Conservation (phyloP, 805 yeast species). For the Novakomyces olei region DNA sequence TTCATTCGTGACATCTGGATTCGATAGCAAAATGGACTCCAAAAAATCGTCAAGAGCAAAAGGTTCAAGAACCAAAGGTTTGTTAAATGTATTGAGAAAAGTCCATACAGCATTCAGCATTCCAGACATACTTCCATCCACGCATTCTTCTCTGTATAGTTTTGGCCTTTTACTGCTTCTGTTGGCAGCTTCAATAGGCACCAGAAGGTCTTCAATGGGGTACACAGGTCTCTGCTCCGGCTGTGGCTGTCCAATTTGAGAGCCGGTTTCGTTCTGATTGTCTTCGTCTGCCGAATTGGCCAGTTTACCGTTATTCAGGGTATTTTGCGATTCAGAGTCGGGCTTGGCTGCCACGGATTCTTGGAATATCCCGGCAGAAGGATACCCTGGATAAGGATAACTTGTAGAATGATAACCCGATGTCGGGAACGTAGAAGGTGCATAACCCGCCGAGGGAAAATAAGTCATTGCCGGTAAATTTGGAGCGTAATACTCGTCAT, state of each 20-base stretch:
- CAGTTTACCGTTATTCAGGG: conserved; percentile 3
- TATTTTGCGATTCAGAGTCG: conserved; percentile 5
- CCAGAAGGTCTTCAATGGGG: conserved; percentile 12
- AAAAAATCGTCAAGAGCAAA: conserved; percentile 63
- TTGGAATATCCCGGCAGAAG: conserved; percentile 4
- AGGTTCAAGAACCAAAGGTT: conserved; percentile 41
- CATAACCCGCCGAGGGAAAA: no score
- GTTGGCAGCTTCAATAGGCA: conserved; percentile 7
- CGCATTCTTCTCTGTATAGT: conserved; percentile 7
- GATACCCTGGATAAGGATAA: conserved; percentile 5
- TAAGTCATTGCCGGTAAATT: no score
- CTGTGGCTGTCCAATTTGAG: no score
- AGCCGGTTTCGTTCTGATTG: conserved; percentile 1
- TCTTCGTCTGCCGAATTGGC: conserved; percentile 5
- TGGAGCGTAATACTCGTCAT: no score
- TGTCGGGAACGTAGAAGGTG: no score
- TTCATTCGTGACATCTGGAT: conserved; percentile 9
- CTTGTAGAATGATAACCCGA: no score
- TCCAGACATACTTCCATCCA: conserved; percentile 10
- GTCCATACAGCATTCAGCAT: conserved; percentile 41
- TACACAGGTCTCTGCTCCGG: no score
- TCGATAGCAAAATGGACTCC: conserved; percentile 21
- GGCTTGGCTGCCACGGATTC: conserved; percentile 6
- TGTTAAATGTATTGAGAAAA: conserved; percentile 48
- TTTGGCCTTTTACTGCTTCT: no score